These are phyloP conservation scores for Elasticomyces elasticus DNA, from an alignment of 495 filamentous ascomycete species.

Conservation along the genomic window DNA sequence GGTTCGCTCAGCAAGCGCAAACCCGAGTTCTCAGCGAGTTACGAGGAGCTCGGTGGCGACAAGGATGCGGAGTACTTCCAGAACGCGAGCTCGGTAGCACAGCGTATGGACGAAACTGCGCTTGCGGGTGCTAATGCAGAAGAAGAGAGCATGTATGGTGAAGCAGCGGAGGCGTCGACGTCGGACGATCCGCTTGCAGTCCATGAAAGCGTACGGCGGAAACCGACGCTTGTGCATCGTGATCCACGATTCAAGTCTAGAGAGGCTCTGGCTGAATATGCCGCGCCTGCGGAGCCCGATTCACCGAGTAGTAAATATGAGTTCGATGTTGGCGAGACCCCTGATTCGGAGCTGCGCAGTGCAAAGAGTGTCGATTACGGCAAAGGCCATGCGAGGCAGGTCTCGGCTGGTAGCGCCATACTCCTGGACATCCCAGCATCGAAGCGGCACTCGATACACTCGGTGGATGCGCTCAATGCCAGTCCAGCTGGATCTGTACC, in stretches of 20 bases:
- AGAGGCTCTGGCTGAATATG: conserved; percentile 54
- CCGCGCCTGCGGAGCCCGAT: conserved; percentile 10
- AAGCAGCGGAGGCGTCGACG: conserved; percentile 13
- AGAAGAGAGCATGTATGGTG: conserved; percentile 29
- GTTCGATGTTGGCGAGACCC: conserved; percentile 3
- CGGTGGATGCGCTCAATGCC: background rate
- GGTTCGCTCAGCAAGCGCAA: conserved; percentile 33
- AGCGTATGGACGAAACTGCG: conserved; percentile 25
- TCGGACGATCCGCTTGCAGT: conserved; percentile 25
- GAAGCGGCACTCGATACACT: background rate
- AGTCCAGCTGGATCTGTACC: background rate
- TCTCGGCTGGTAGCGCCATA: conserved; percentile 65
- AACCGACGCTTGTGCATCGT: conserved; percentile 46
- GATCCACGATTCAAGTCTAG: conserved; percentile 51
- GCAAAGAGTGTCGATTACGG: conserved; percentile 44
- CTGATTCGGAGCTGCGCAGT: conserved; percentile 43
- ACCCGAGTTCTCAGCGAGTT: conserved; percentile 39
- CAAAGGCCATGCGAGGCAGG: conserved; percentile 53
- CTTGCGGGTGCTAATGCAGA: conserved; percentile 24
- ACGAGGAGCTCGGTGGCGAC: conserved; percentile 51
- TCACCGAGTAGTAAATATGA: background rate
- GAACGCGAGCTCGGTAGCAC: conserved; percentile 33
- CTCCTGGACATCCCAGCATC: conserved; percentile 48
- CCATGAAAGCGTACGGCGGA: conserved; percentile 45
- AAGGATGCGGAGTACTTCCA: conserved; percentile 55